Conservation (phyloP, 208 protist genomes). For the Trypanosoma lewisi region DNA sequence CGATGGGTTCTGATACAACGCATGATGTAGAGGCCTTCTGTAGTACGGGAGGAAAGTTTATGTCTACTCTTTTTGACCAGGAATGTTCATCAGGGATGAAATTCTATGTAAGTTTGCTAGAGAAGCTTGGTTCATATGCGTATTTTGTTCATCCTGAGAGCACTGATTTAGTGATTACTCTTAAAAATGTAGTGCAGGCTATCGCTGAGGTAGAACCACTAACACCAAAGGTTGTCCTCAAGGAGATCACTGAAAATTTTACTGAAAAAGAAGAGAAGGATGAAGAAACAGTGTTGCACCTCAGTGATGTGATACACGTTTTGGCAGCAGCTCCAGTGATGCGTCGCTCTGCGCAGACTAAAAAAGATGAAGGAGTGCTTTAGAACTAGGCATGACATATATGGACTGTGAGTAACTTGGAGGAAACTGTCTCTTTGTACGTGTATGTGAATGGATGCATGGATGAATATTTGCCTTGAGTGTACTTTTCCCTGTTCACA, state of each 20-base stretch:
- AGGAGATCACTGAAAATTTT: slow-evolving; percentile 62
- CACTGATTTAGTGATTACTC: slow-evolving; percentile 37
- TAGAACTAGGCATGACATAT: slow-evolving; percentile 21
- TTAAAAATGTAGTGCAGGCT: slow-evolving; percentile 42
- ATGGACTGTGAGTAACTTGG: neutral
- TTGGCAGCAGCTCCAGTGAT: slow-evolving; percentile 60
- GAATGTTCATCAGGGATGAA: slow-evolving; percentile 50
- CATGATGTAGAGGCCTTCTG: slow-evolving; percentile 53
- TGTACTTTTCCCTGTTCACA: too few species aligned
- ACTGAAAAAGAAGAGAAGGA: slow-evolving; percentile 9
- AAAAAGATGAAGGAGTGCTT: slow-evolving; percentile 26
- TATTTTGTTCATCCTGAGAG: slow-evolving; percentile 21
- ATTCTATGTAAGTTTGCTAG: slow-evolving; percentile 56
- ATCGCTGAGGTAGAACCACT: slow-evolving; percentile 60
- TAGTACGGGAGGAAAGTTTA: slow-evolving; percentile 49
- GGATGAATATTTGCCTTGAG: neutral
- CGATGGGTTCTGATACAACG: slow-evolving; percentile 55
- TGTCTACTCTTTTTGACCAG: slow-evolving; percentile 70
- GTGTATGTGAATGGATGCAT: neutral
- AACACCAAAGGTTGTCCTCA: slow-evolving; percentile 65
- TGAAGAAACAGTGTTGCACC: slow-evolving; percentile 21
- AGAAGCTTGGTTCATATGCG: slow-evolving; percentile 39
- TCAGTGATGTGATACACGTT: slow-evolving; percentile 63
- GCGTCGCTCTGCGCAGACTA: slow-evolving; percentile 34
- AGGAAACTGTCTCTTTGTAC: neutral